Base-by-base conservation (phyloP, 2,329 filamentous ascomycete genomes). In the Bipolaris sorokiniana region DNA sequence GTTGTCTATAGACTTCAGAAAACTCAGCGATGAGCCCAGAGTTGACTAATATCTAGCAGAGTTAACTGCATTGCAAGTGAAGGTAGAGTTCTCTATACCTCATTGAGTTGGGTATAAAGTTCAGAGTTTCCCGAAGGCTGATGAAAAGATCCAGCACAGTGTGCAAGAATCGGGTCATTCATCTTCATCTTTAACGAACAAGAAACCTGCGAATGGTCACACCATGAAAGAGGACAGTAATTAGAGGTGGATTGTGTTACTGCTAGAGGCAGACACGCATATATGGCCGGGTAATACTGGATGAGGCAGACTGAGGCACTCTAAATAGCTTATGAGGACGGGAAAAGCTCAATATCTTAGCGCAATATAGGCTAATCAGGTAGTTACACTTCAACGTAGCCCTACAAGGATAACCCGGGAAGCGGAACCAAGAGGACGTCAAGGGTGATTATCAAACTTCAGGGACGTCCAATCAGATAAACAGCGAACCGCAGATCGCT, bases 1-100 rank as follows among this genome's bases (percentile, higher is more conserved):
- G 46, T 38, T 48, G 46, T 48, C 46, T 37, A 38, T 38, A 48
- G 46, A 28, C 3, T 48, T 38, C 11, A 48, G 46, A 48, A 33
- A 48, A 48, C 46, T 48, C 46, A 37, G 16, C 31, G 13, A 48
- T 48, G 6, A 36, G 22, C 18, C n/a, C 10, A 18, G 33, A 31
- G 20, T 16, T 48, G 16, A 9, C 33, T 48, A 48, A 20, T 38
- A 48, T 38, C 46, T 48, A 48, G 31, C 18, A 38, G 33, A 38
- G 33, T 48, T 38, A 48, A 20, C 28, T 38, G 7, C 37, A 26
- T 48, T 38, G 18, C 31, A 38, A 38, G 31, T 18, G 33, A 48
- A 48, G 33, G 31, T 48, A 48, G 16, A 37, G 46, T 26, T 38
- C 38, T 38, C 46, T 15, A 48, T 48, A 48, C 46, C 46, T 37